A percentile compares a stretch with the other conserved stretches of the same genome.
Conservation (phyloP, 1,284 basidiomycete genomes). For the Gyrodon tennesseensis region DNA sequence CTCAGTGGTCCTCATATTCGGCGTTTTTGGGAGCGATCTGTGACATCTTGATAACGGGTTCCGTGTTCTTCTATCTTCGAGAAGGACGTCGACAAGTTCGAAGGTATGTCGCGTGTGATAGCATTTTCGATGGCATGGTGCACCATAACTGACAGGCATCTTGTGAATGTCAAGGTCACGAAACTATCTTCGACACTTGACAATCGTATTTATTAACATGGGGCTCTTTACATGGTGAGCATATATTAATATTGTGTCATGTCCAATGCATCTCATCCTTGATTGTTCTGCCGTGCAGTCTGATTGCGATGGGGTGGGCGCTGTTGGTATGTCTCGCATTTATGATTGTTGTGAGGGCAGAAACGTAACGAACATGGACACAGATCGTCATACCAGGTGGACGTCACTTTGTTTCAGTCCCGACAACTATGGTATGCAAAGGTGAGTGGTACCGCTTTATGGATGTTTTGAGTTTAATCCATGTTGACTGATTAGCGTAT, state of each 20-base stretch:
- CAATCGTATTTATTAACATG: too few species aligned
- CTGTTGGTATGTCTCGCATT: conserved; percentile 18
- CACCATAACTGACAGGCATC: neutral
- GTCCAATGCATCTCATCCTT: neutral
- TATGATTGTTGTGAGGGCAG: neutral
- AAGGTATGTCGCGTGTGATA: conserved; percentile 4
- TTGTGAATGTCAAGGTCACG: conserved; percentile 1
- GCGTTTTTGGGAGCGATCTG: conserved; percentile 24
- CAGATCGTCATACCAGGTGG: conserved; percentile 12
- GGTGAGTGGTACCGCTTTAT: conserved; percentile 4
- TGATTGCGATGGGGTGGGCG: conserved; percentile 26
- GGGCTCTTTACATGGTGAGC: conserved; percentile 17
- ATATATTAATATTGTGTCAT: too few species aligned
- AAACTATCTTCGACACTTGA: conserved; percentile 26
- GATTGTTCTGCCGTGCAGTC: conserved; percentile 2
- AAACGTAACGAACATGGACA: neutral
- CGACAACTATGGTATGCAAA: conserved; percentile 15
- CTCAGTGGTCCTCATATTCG: conserved; percentile 25
- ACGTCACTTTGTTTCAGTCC: neutral
- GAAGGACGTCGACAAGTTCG: conserved; percentile 18
- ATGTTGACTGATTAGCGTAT: conserved; percentile 13
- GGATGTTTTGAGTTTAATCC: neutral
- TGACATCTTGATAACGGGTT: conserved; percentile 28
- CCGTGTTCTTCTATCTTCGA: conserved; percentile 32
- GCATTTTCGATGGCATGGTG: neutral